Conservation (phyloP, 305 asterid genomes). For the Ruellia speciosa region DNA sequence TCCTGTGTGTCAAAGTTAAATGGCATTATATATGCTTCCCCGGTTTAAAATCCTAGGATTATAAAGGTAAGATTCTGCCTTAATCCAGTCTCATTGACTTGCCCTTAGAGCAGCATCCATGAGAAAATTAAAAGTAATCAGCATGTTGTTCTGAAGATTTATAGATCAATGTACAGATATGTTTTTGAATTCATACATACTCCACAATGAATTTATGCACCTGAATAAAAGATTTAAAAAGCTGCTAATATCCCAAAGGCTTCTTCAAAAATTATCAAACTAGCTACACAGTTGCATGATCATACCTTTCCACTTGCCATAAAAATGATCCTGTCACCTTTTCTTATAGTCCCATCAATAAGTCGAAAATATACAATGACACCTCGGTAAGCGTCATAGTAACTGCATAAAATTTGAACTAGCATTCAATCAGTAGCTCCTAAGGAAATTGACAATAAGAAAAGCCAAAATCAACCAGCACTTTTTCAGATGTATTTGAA, state of each 20-base stretch:
- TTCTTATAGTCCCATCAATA: slow-evolving; percentile 78
- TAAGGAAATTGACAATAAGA: slow-evolving; percentile 13
- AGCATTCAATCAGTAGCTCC: slow-evolving; percentile 24
- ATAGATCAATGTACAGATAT: not conserved
- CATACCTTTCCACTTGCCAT: slow-evolving; percentile 96
- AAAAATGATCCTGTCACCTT: slow-evolving; percentile 81
- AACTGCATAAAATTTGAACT: slow-evolving; percentile 42
- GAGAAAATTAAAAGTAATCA: not conserved
- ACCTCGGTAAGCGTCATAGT: slow-evolving; percentile 92
- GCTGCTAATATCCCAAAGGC: not conserved
- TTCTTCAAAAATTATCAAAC: not conserved
- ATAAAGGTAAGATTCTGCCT: no score
- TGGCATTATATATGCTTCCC: slow-evolving; percentile 3
- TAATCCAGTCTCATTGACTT: not conserved
- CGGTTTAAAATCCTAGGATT: not conserved
- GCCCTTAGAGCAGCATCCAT: not conserved
- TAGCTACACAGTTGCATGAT: slow-evolving; percentile 14
- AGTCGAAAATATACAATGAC: slow-evolving; percentile 92
- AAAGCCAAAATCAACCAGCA: slow-evolving; percentile 8
- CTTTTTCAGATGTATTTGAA: no score
- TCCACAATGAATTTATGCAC: not conserved
- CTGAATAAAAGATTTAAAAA: not conserved
- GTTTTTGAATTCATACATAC: not conserved
- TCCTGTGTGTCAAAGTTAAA: slow-evolving; percentile 53
- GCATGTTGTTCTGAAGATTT: no score